These are phyloP conservation scores for Bolboschoenus planiculmis DNA, from an alignment of 176 grass and related monocot genomes.

Conservation along the genomic window DNA sequence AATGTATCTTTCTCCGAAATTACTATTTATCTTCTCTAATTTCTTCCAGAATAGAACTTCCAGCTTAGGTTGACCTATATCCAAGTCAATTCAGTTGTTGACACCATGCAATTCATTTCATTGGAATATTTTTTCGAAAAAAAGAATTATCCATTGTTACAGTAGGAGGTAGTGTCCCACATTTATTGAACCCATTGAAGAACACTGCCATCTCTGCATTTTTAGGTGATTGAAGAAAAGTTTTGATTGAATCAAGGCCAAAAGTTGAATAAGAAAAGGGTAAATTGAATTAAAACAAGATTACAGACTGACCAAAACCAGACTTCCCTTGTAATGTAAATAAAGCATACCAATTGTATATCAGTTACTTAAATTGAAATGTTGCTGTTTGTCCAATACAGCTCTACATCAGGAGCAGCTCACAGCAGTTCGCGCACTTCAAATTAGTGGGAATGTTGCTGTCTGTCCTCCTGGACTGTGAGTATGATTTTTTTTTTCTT, in stretches of 20 bases:
- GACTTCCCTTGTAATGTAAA: neutral
- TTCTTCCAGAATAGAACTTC: no score
- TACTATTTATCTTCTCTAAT: no score
- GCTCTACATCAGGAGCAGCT: conserved; percentile 64
- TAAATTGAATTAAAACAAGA: neutral
- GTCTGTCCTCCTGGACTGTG: conserved; percentile 80
- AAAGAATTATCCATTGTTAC: no score
- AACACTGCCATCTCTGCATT: neutral
- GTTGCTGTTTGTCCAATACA: no score
- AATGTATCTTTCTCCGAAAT: no score
- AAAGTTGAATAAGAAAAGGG: neutral
- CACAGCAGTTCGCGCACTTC: conserved; percentile 58
- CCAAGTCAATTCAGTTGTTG: no score
- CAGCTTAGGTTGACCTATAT: no score
- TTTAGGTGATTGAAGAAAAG: neutral
- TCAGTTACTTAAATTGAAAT: no score
- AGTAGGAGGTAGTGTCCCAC: neutral
- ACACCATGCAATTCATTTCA: no score
- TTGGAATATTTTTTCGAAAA: no score
- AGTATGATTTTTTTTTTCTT: conserved; percentile 33
- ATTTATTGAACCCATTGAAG: neutral
- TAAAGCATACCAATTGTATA: neutral
- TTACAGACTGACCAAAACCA: neutral
- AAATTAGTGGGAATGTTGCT: conserved; percentile 84
- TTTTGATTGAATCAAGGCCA: neutral